phyloP scores from a whole-genome alignment of 768 basidiomycete genomes.

The Rhodotorula taiwanensis region DNA sequence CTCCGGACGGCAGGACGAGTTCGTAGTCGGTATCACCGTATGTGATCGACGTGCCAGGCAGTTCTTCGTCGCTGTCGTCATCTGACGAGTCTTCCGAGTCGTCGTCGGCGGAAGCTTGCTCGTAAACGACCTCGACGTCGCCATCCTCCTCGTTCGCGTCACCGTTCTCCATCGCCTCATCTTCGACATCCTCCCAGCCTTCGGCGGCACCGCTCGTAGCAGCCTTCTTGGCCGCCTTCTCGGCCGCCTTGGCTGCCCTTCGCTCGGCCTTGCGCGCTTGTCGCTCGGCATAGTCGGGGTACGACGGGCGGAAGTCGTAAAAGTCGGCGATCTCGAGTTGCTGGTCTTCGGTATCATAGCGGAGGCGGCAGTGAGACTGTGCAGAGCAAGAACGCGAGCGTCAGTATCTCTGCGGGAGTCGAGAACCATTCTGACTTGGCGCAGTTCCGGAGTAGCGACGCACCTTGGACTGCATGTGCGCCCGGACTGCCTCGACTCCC shows the following conservation, averaged over 20 bases:
- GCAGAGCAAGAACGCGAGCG: background rate
- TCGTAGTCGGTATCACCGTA: constrained; percentile 77
- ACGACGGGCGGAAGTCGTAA: constrained; percentile 82
- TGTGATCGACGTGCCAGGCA: constrained; percentile 51
- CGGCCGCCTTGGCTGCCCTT: constrained; percentile 45
- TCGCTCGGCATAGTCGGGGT: constrained; percentile 53
- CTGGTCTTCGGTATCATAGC: constrained; percentile 73
- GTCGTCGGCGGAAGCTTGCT: constrained; percentile 42
- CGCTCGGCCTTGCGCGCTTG: constrained; percentile 40
- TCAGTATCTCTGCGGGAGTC: no score
- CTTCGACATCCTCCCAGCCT: constrained; percentile 43
- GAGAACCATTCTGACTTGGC: no score
- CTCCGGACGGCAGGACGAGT: constrained; percentile 86
- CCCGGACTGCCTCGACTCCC: constrained; percentile 76
- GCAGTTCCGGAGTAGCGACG: background rate
- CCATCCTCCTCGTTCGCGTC: constrained; percentile 40
- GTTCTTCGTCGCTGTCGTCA: constrained; percentile 41
- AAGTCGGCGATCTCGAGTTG: constrained; percentile 81
- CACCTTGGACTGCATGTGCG: constrained; percentile 87
- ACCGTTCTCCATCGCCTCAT: constrained; percentile 45
- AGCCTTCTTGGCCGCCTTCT: constrained; percentile 49
- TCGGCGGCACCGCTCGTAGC: constrained; percentile 39
- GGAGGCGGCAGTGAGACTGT: constrained; percentile 81
- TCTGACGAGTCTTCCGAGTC: constrained; percentile 41
- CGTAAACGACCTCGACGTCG: constrained; percentile 47